Percentiles rank a stretch among this genome's conserved stretches.
These are phyloP conservation scores for Tritrichomonas musculus DNA, from an alignment of 208 protist species.

Conservation along the genomic window DNA sequence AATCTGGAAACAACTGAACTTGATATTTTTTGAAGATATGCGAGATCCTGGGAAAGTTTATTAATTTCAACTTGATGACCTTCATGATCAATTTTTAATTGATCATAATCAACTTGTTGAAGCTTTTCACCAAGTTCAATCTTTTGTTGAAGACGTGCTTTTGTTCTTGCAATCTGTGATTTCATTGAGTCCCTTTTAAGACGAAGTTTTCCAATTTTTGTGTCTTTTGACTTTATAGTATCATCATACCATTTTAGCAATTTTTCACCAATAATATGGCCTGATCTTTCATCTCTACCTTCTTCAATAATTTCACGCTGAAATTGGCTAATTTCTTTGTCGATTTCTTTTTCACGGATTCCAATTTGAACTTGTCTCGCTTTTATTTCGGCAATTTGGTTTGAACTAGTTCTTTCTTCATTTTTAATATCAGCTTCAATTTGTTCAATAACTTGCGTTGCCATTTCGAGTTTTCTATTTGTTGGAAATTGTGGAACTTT, in stretches of 20 bases:
- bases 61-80: constrained; percentile 2
- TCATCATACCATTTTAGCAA: constrained; percentile 14
- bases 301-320: not conserved
- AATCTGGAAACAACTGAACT: not conserved
- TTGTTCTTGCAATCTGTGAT: not conserved
- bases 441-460: not conserved
- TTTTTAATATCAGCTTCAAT: not conserved
- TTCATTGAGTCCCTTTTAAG: constrained; percentile 12
- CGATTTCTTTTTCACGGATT: not conserved
- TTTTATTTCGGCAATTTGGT: not conserved
- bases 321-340: not conserved
- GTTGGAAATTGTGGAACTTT: not conserved
- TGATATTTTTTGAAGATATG: not conserved
- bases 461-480: not conserved
- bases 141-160: constrained; percentile 20
- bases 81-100: constrained; percentile 9
- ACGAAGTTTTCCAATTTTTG: not conserved
- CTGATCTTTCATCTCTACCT: constrained; percentile 11
- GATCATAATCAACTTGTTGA: constrained; percentile 31
- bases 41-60: not conserved
- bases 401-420: not conserved
- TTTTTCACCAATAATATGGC: constrained; percentile 34
- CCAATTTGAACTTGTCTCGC: not conserved
- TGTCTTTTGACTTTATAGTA: not conserved
- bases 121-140: constrained; percentile 12